A percentile compares a stretch with the other conserved stretches of the same genome.
These are phyloP conservation scores for Colletotrichum nymphaeae DNA, from an alignment of 2,329 filamentous ascomycete genomes.

Conservation along the genomic window DNA sequence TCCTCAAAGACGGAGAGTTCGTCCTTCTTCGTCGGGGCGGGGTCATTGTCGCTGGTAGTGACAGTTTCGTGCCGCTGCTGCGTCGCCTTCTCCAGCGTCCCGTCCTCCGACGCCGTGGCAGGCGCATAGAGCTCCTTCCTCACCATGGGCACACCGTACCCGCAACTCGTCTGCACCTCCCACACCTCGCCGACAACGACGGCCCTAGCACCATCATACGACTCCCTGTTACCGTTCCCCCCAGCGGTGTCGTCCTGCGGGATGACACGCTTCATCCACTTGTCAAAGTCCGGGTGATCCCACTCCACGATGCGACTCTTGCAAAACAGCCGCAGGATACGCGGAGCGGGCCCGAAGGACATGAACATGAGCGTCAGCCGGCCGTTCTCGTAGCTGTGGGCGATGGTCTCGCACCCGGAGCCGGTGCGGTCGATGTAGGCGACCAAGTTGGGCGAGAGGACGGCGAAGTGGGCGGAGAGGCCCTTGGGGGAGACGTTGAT, in stretches of 20 bases:
- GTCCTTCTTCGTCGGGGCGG: constrained; percentile 41
- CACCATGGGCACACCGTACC: constrained; percentile 71
- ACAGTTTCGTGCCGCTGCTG: background rate
- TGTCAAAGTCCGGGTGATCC: constrained; percentile 61
- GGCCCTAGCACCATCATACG: constrained; percentile 64
- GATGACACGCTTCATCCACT: constrained; percentile 57
- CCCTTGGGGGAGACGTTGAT: constrained; percentile 85
- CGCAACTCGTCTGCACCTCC: constrained; percentile 75
- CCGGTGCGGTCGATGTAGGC: constrained; percentile 82
- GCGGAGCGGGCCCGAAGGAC: constrained; percentile 68
- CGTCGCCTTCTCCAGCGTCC: constrained; percentile 28
- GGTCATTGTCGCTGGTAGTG: too few species aligned
- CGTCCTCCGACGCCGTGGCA: constrained; percentile 33
- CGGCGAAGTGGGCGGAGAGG: constrained; percentile 69
- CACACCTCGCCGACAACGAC: constrained; percentile 72
- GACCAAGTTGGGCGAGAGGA: constrained; percentile 68
- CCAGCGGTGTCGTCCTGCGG: constrained; percentile 42
- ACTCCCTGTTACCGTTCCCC: constrained; percentile 6
- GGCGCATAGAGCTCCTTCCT: constrained; percentile 51
- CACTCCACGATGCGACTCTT: constrained; percentile 69
- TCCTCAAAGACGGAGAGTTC: constrained; percentile 60
- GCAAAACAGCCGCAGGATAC: constrained; percentile 75
- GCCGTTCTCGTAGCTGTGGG: constrained; percentile 81
- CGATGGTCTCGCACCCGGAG: constrained; percentile 80
- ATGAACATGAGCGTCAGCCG: constrained; percentile 81